Base-by-base conservation (phyloP, 2,329 filamentous ascomycete genomes). In the Fusarium sp. region DNA sequence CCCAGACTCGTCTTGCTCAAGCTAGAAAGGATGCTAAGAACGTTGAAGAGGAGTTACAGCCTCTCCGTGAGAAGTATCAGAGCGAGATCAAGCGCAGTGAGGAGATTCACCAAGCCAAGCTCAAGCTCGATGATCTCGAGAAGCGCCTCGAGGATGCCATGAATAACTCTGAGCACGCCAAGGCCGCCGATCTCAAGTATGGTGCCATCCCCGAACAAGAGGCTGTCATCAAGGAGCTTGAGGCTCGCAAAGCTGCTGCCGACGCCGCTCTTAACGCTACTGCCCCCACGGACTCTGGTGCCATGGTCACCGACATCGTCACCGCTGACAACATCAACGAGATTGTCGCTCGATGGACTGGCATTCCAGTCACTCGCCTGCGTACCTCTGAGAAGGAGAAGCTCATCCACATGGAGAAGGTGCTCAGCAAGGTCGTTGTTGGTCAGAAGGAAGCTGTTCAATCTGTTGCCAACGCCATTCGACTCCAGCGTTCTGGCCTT, bases 241-340 rank as follows among this genome's bases (percentile, higher is more conserved):
- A 99, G 84, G 87, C 86, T 57, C 92, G 96, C 72, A 96, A 97
- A 83, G 89, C 90, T 21, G 89, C 89, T 53, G 93, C 93, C 6
- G 96, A 98, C 81, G 92, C 91, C 15, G 89, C 88, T 19, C 85
- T 92, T n/a, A 90, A 86, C 77, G 84, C 85, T 10, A 82, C 80
- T 15, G 85, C 84, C 35, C 84, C 85, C 30, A 85, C 84, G 33
- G 93, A 93, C 40, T 83, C 86, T 8, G 89, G 89, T 62, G 90
- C 94, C 30, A 92, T 98, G 82, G 89, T 98, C 61, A 97, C 95
- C 6, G 96, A 99, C 80, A 90, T 96, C 52, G 96, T 99, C 74
- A 96, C 96, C 10, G 95, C 95, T 16, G 96, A 99, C 74, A 95
- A 99, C 82, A 99, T 99, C 88, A 98, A 99, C 81, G 96, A 98